phyloP scores from a whole-genome alignment of 2,329 filamentous ascomycete species.

The Xylariaceae sp. region DNA sequence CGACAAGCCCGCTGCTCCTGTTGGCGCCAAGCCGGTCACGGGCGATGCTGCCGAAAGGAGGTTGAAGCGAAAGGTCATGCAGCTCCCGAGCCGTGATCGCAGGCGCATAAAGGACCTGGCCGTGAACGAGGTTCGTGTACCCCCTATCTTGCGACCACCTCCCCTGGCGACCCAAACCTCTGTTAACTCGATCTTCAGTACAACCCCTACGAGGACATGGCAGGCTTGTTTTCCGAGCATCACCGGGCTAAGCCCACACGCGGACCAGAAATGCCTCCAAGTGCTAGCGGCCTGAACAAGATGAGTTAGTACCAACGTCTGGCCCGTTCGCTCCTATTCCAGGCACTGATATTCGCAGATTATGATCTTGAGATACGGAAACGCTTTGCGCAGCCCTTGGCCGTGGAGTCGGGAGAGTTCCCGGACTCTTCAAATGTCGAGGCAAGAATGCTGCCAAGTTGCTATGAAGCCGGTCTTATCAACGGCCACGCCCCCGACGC shows the following conservation, averaged over 20 bases:
- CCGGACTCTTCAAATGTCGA: slow-evolving; percentile 58
- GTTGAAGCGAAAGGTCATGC: slow-evolving; percentile 64
- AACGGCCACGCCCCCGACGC: slow-evolving; percentile 53
- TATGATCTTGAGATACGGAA: slow-evolving; percentile 62
- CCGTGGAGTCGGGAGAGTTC: slow-evolving; percentile 62
- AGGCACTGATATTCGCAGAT: slow-evolving; percentile 32
- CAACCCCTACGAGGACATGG: slow-evolving; percentile 47
- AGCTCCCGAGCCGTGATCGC: slow-evolving; percentile 58
- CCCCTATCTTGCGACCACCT: background rate
- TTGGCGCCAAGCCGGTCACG: slow-evolving; percentile 53
- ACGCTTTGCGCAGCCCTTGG: slow-evolving; percentile 55
- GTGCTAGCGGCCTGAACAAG: slow-evolving; percentile 67
- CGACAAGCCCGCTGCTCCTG: slow-evolving; percentile 53
- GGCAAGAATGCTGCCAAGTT: slow-evolving; percentile 59
- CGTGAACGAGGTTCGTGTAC: slow-evolving; percentile 50
- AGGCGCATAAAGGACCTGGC: slow-evolving; percentile 58
- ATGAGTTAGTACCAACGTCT: slow-evolving; percentile 55
- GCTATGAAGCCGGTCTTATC: slow-evolving; percentile 57
- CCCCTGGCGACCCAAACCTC: background rate
- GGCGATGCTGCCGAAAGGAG: slow-evolving; percentile 59
- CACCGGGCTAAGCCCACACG: slow-evolving; percentile 37
- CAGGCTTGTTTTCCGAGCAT: slow-evolving; percentile 44
- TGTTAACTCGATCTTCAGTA: slow-evolving; percentile 31
- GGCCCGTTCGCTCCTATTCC: background rate
- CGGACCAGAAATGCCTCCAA: slow-evolving; percentile 55